Base-by-base conservation (phyloP, 768 basidiomycete genomes). In the Leccinum obscurum region DNA sequence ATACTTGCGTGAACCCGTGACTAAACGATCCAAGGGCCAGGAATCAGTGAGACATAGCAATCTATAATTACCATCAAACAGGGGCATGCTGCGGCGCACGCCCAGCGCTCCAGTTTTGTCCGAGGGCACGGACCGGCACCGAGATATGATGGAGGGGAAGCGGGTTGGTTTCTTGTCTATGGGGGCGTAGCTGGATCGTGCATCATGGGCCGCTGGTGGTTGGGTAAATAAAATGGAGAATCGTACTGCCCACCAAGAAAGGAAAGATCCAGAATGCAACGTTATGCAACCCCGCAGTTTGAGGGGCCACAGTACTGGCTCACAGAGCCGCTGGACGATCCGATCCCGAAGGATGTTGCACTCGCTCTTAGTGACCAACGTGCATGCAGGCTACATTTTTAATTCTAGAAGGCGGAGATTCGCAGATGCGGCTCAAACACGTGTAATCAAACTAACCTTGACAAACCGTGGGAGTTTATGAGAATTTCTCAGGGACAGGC, bases 241-340 rank as follows among this genome's bases (percentile, higher is more conserved):
- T 62, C 59, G 22, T 24, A 34, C 52, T 48, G n/a, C 15, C 26
- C 14, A 52, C 48, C 55, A 37, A 22, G 55, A 59, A 66, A 53
- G 64, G 58, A 32, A 67, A 39, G 4, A 14, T 54, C 59, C 58
- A 57, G 35, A 62, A 60, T 64, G 55, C 39, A 24, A 24, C 24
- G 24, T 24, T 24, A 24, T 24, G 24, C 24, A 68, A 64, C 59
- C 64, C 68, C 72, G 70, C 72, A 73, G 71, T 73, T 72, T 69
- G 71, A 64, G 71, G 62, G 71, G 58, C 57, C 55, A 46, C 44
- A 20, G 44, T 44, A 10, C 20, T 37, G 13, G n/a, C 10, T 44
- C 44, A 44, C n/a, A 44, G n/a, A 44, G 44, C 46, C 52, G 59
- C 64, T 65, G 55, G 61, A 58, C 69, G 70, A 72, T 72, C 70